Base-by-base conservation (phyloP, 2,329 filamentous ascomycete species). In the Rachicladosporium sp. region DNA sequence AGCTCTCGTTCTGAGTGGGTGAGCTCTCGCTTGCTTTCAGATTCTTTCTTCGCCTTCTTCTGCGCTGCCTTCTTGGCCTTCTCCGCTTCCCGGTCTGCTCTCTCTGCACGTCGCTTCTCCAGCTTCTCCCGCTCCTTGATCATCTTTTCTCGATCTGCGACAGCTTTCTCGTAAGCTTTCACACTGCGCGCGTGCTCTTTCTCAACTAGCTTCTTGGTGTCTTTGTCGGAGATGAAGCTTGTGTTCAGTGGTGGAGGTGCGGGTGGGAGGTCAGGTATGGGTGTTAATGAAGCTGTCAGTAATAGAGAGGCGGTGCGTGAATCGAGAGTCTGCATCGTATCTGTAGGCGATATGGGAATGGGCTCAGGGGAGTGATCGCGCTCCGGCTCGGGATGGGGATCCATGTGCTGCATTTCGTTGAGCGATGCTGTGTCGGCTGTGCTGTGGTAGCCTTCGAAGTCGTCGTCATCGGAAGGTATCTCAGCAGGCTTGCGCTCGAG, bases 101-200 rank as follows among this genome's bases (percentile, higher is more conserved):
- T 42, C 9, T 41, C 40, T 11, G 51, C 52, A 33, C 47, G 62
- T 61, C 56, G 67, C 47, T 70, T 69, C 50, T 70, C 55, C 1
- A 78, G 59, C 53, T 80, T 81, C 29, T 73, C 65, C 5, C 76
- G 71, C 42, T 81, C 76, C 35, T 71, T 71, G 54, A 85, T 65
- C 7, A 73, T 70, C 49, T 73, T 80, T 31, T 78, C 72, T 29
- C 76, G 76, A 43, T 78, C 71, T 57, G 82, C 84, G 44, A 83
- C 58, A 7, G 76, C 73, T 51, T 75, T 70, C 21, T 80, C 71
- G 54, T 85, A 81, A 6, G 68, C 67, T 53, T 83, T 83, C 27
- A 76, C 65, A 1, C 68, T 66, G 9, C 72, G 69, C 37, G 74
- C 73, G 40, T 76, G 69, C 50, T 85, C 79, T 42, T 79, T 82